Conservation (phyloP, 495 filamentous ascomycete genomes). For the Eremomyces bilateralis region DNA sequence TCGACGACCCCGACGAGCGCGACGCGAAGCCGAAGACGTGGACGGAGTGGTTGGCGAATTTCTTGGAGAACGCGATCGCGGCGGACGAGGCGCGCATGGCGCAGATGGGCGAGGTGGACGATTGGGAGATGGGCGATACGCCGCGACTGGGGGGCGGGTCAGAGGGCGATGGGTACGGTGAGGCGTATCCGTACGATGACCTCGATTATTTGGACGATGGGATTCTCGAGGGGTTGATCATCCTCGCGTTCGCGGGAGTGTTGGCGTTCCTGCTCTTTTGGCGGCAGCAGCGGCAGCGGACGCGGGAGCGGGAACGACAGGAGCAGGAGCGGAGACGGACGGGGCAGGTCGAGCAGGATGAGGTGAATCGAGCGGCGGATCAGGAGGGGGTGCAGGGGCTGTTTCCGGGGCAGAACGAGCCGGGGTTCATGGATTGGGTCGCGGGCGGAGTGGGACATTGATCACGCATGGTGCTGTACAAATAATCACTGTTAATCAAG, state of each 20-base stretch:
- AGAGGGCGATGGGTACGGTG: slow-evolving; percentile 33
- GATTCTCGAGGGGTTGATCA: slow-evolving; percentile 64
- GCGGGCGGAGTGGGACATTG: slow-evolving; percentile 59
- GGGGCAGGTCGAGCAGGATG: slow-evolving; percentile 4
- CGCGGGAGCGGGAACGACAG: slow-evolving; percentile 22
- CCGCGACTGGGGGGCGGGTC: slow-evolving; percentile 19
- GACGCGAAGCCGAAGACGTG: slow-evolving; percentile 38
- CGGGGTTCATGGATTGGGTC: slow-evolving; percentile 50
- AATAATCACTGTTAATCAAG: slow-evolving; percentile 14
- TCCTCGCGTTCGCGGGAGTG: slow-evolving; percentile 51
- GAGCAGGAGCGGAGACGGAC: slow-evolving; percentile 19
- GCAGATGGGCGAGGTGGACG: slow-evolving; percentile 29
- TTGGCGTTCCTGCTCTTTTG: slow-evolving; percentile 66
- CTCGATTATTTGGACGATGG: slow-evolving; percentile 41
- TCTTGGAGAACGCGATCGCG: too few species aligned
- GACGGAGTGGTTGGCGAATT: slow-evolving; percentile 63
- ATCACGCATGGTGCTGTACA: slow-evolving; percentile 19
- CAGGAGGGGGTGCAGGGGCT: slow-evolving; percentile 35
- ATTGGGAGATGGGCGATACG: slow-evolving; percentile 24
- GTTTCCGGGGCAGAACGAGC: slow-evolving; percentile 51
- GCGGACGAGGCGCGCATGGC: slow-evolving; percentile 46
- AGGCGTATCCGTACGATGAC: slow-evolving; percentile 25
- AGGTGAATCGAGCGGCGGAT: slow-evolving; percentile 12
- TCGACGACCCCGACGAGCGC: slow-evolving; percentile 71
- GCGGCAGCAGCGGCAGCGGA: slow-evolving; percentile 39